These are phyloP conservation scores for Scleroderma bovista DNA, from an alignment of 768 basidiomycete genomes.

Conservation along the genomic window DNA sequence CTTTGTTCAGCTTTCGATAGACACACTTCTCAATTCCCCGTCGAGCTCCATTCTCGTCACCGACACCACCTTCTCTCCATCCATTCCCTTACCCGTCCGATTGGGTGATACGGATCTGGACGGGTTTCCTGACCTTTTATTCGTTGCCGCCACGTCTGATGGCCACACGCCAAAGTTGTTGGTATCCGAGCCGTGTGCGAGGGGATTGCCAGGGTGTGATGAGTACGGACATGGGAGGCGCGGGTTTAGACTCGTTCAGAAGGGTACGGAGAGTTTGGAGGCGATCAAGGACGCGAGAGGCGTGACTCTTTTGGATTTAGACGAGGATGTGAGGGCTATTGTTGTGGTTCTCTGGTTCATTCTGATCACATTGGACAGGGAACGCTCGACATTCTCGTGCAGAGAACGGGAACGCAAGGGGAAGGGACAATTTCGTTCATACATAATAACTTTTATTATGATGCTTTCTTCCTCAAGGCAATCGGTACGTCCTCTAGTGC, in stretches of 20 bases:
- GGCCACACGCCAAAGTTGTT: constrained; percentile 55
- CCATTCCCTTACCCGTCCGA: constrained; percentile 71
- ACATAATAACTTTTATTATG: constrained; percentile 97
- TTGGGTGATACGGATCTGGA: constrained; percentile 90
- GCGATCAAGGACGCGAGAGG: constrained; percentile 72
- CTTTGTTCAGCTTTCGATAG: constrained; percentile 62
- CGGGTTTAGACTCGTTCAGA: constrained; percentile 54
- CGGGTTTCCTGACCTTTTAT: constrained; percentile 86
- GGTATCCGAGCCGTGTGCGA: constrained; percentile 56
- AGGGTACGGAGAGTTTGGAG: constrained; percentile 57
- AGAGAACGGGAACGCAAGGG: constrained; percentile 66
- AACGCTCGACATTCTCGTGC: constrained; percentile 85
- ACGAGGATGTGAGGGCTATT: constrained; percentile 74
- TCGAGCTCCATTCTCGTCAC: constrained; percentile 58
- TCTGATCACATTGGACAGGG: constrained; percentile 85
- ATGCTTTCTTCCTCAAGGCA: constrained; percentile 97
- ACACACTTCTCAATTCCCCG: constrained; percentile 47
- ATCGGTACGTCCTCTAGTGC: constrained; percentile 52
- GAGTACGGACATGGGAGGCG: constrained; percentile 48
- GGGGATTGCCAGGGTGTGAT: constrained; percentile 53
- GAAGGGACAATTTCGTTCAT: constrained; percentile 69
- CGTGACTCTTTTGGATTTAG: constrained; percentile 82
- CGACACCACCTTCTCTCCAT: constrained; percentile 59
- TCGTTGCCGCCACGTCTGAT: constrained; percentile 42
- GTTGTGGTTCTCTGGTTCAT: constrained; percentile 7